Evolutionary conservation across 768 basidiomycete species (phyloP).

Genomic region (Asterophora parasitica): DNA sequence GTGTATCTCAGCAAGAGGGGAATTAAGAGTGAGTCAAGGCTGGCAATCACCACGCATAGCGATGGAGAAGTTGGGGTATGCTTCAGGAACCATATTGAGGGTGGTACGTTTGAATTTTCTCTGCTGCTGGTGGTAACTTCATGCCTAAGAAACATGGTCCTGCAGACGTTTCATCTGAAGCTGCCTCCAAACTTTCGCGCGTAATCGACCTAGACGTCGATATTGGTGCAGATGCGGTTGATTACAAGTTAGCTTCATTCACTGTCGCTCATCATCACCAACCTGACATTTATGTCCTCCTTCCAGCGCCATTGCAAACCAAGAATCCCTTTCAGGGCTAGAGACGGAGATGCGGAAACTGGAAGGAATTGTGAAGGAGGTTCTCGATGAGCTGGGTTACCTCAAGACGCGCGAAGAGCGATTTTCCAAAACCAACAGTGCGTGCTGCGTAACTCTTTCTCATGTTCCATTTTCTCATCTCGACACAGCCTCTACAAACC

Average conservation of each 20-base stretch:
- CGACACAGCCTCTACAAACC: slow-evolving; percentile 78
- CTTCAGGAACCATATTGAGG: slow-evolving; percentile 76
- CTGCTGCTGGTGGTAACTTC: neutral
- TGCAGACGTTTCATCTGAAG: slow-evolving; percentile 42
- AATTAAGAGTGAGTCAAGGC: slow-evolving; percentile 85
- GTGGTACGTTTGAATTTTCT: slow-evolving; percentile 44
- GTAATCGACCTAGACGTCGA: slow-evolving; percentile 93
- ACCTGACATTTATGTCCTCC: slow-evolving; percentile 6
- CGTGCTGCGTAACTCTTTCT: slow-evolving; percentile 24
- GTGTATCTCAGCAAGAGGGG: slow-evolving; percentile 86
- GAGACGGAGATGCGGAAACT: slow-evolving; percentile 99
- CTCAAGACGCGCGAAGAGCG: slow-evolving; percentile 85
- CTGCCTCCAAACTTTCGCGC: slow-evolving; percentile 49
- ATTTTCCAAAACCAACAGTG: slow-evolving; percentile 87
- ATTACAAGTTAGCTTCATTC: slow-evolving; percentile 76
- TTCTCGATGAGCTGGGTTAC: slow-evolving; percentile 90
- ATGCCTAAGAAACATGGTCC: too few species aligned
- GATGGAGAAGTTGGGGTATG: slow-evolving; percentile 96
- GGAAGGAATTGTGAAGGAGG: slow-evolving; percentile 91
- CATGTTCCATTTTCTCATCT: neutral
- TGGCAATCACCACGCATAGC: slow-evolving; percentile 90
- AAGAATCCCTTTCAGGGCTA: slow-evolving; percentile 90
- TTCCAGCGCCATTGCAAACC: slow-evolving; percentile 92
- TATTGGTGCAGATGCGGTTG: slow-evolving; percentile 96
- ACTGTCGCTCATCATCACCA: neutral